These are phyloP conservation scores for Fusarium drepaniforme DNA, from an alignment of 2,329 filamentous ascomycete genomes.

Conservation along the genomic window DNA sequence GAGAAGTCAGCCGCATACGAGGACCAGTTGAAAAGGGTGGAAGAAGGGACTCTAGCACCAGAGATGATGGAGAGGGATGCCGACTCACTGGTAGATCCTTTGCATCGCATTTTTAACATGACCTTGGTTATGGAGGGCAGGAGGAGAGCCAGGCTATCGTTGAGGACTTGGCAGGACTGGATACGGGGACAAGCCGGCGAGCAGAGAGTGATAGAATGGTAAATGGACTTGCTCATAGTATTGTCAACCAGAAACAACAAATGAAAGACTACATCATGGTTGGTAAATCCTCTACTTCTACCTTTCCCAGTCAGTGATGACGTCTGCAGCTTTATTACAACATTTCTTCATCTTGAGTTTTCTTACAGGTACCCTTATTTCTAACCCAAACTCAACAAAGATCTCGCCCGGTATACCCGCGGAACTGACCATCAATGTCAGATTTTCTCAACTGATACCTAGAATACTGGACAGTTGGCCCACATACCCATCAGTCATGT, in stretches of 20 bases:
- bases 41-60: neutral
- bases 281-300: neutral
- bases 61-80: neutral
- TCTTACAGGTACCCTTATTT: too few species aligned
- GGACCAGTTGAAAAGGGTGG: neutral
- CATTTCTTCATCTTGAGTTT: too few species aligned
- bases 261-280: neutral
- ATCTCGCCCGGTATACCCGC: too few species aligned
- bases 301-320: neutral
- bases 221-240: neutral
- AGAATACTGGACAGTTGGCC: too few species aligned
- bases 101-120: conserved; percentile 27
- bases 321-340: too few species aligned
- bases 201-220: neutral
- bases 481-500: too few species aligned
- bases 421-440: too few species aligned
- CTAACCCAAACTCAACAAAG: too few species aligned
- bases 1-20: conserved; percentile 6
- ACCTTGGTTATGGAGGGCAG: conserved; percentile 3
- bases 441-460: too few species aligned
- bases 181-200: neutral
- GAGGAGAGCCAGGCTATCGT: neutral
- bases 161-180: conserved; percentile 18
- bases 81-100: neutral
- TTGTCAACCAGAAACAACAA: neutral